Conservation (phyloP, 2,329 filamentous ascomycete genomes). For the Pseudocercospora fuligena region DNA sequence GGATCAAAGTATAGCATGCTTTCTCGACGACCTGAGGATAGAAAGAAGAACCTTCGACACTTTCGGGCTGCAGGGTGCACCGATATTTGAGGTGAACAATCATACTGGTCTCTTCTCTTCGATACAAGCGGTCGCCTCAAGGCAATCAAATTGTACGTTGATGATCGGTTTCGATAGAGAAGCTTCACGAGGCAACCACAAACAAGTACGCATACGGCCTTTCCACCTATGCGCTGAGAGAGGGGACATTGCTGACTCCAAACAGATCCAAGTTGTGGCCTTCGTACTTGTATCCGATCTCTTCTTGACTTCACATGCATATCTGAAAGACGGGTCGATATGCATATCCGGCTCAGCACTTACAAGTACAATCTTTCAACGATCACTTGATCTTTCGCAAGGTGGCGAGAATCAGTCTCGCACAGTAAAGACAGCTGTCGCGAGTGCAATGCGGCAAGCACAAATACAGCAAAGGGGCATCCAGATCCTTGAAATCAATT, state of each 20-base stretch:
- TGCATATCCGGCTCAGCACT: conserved; percentile 26
- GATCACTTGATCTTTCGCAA: conserved; percentile 4
- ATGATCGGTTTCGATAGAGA: conserved; percentile 31
- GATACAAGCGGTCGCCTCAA: conserved; percentile 26
- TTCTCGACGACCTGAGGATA: conserved; percentile 26
- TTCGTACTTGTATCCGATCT: conserved; percentile 33
- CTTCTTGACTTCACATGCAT: conserved; percentile 35
- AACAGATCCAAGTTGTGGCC: conserved; percentile 25
- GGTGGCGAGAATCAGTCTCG: conserved; percentile 15
- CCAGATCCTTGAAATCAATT: conserved; percentile 29
- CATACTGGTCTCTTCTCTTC: conserved; percentile 29
- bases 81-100: conserved; percentile 29
- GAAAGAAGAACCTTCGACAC: conserved; percentile 26
- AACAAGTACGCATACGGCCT: not conserved
- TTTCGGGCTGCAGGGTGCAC: conserved; percentile 31
- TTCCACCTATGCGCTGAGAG: not conserved
- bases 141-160: conserved; percentile 30
- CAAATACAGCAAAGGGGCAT: conserved; percentile 25
- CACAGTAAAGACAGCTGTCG: conserved; percentile 21
- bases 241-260: too few relatives aligned
- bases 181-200: not conserved
- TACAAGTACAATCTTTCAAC: conserved; percentile 18
- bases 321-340: conserved; percentile 34
- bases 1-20: conserved; percentile 29
- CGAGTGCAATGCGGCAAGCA: conserved; percentile 25